Percentiles rank a stretch among this genome's conserved stretches.
Evolutionary conservation across 192 early-diverging fungal genomes (phyloP).

Genomic region (Radiomyces spectabilis): DNA sequence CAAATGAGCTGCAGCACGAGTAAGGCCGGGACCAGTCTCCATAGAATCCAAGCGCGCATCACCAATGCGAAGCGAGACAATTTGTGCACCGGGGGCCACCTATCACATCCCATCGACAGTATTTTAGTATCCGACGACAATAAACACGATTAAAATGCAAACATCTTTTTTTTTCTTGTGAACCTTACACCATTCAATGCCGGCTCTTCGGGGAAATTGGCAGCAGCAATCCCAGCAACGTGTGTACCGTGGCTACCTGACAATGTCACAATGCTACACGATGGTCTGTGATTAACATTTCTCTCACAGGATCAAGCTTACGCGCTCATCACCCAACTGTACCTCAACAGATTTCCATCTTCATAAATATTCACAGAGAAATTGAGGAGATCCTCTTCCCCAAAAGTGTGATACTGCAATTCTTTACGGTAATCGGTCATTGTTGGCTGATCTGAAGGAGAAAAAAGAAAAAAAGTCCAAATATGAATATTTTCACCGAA

Average conservation of each 20-base stretch:
- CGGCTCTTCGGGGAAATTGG: slow-evolving; percentile 80
- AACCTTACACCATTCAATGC: slow-evolving; percentile 68
- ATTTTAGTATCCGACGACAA: too few species aligned
- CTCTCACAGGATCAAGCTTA: too few species aligned
- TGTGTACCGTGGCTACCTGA: slow-evolving; percentile 89
- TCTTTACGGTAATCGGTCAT: slow-evolving; percentile 74
- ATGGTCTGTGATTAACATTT: too few species aligned
- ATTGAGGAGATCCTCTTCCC: slow-evolving; percentile 72
- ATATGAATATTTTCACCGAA: neutral
- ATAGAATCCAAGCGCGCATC: slow-evolving; percentile 56
- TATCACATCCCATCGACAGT: too few species aligned
- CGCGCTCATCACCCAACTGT: neutral
- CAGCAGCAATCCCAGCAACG: slow-evolving; percentile 90
- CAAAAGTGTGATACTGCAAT: slow-evolving; percentile 63
- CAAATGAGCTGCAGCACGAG: slow-evolving; percentile 73
- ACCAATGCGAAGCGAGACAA: slow-evolving; percentile 91
- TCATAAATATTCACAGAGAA: slow-evolving; percentile 95
- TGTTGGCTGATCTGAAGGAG: slow-evolving; percentile 31
- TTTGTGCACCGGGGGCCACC: slow-evolving; percentile 91
- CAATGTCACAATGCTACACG: slow-evolving; percentile 70
- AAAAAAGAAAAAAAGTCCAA: slow-evolving; percentile 6
- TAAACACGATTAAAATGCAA: too few species aligned
- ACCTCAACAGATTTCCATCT: slow-evolving; percentile 60
- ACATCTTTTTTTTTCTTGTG: too few species aligned
- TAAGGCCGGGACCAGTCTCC: slow-evolving; percentile 80